Conservation (phyloP, 176 grass and related monocot genomes). For the Oryza longistaminata region DNA sequence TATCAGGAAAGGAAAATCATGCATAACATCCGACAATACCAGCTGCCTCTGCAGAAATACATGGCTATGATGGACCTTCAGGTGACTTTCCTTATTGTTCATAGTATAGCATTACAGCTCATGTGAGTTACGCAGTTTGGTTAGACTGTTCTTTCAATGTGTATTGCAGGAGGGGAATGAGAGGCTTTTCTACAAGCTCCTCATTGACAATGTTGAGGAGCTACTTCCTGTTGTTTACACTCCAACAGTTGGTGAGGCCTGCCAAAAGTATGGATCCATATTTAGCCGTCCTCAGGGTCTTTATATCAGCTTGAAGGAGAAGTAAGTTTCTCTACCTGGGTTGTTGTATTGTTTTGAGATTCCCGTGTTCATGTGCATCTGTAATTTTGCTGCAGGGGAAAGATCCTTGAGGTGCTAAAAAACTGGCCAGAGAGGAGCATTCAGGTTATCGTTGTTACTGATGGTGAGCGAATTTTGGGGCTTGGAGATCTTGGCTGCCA, state of each 20-base stretch:
- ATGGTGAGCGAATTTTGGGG: conserved; percentile 93
- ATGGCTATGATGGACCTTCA: conserved; percentile 92
- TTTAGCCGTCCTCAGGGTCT: conserved; percentile 80
- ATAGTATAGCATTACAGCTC: neutral
- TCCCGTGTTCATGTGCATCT: conserved; percentile 19
- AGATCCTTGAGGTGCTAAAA: conserved; percentile 85
- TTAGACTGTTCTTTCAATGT: conserved; percentile 14
- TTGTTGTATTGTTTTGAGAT: neutral
- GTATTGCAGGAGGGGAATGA: conserved; percentile 83
- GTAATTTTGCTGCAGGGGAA: conserved; percentile 57
- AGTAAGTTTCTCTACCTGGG: conserved; percentile 44
- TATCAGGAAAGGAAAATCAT: conserved; percentile 93
- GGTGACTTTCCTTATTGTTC: conserved; percentile 48
- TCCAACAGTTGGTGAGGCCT: conserved; percentile 94
- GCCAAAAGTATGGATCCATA: conserved; percentile 93
- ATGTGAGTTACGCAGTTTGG: neutral
- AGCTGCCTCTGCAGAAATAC: conserved; percentile 86
- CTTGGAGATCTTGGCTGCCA: conserved; percentile 98
- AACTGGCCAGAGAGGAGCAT: conserved; percentile 97
- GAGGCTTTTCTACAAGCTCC: conserved; percentile 96
- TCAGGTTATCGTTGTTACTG: conserved; percentile 95
- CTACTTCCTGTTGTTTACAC: conserved; percentile 95
- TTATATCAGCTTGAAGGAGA: conserved; percentile 94
- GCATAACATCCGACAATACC: conserved; percentile 73
- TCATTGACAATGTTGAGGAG: conserved; percentile 90